Evolutionary conservation across 1,139 yeast species (phyloP).

Genomic region (Lodderomyces parapsilosis): DNA sequence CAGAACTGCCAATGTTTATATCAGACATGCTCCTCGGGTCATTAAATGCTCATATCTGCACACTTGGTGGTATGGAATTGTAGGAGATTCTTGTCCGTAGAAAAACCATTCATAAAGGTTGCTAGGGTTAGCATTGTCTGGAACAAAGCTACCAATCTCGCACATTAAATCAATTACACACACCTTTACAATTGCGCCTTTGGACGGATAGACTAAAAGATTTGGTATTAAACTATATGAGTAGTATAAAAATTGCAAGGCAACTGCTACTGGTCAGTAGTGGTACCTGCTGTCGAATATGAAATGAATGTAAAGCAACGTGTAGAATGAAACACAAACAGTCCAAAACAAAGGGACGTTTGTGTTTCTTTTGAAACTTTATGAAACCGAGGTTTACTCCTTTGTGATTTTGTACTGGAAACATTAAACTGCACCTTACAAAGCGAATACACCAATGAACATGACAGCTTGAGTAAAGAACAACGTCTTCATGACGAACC

Average conservation of each 20-base stretch:
- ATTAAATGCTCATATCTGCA: neutral
- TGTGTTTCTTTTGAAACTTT: too few relatives aligned
- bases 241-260: neutral
- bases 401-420: neutral
- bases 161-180: too few relatives aligned
- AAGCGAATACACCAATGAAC: constrained; percentile 20
- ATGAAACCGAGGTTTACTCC: too few relatives aligned
- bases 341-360: neutral
- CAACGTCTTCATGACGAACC: constrained; percentile 13
- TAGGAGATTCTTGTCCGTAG: too few relatives aligned
- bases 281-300: neutral
- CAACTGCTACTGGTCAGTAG: neutral
- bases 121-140: neutral
- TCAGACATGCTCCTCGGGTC: neutral
- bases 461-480: constrained; percentile 19
- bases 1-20: neutral
- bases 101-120: neutral
- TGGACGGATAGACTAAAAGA: neutral
- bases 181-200: too few relatives aligned
- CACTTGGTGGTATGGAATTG: neutral
- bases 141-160: too few relatives aligned
- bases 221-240: neutral
- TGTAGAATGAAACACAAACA: neutral
- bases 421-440: neutral
- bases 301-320: constrained; percentile 1